Conservation (phyloP, 2,329 filamentous ascomycete genomes). For the Penicillium frequentans region DNA sequence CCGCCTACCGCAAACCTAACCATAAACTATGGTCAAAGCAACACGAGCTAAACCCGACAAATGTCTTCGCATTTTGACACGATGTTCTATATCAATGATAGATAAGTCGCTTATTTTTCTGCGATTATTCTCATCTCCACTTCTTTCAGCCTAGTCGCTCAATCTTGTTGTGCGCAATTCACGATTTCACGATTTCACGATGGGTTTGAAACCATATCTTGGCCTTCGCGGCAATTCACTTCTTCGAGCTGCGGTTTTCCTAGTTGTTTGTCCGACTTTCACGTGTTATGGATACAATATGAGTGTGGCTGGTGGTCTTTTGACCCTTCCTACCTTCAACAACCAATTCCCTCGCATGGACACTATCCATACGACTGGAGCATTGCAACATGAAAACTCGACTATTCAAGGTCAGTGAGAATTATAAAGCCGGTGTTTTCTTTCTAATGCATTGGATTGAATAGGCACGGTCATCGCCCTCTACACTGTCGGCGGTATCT, state of each 20-base stretch:
- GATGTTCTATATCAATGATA: not conserved
- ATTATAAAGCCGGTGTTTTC: not conserved
- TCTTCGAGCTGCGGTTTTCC: slow-evolving; percentile 18
- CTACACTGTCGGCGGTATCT: slow-evolving; percentile 50
- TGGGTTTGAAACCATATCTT: slow-evolving; percentile 24
- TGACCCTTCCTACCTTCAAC: slow-evolving; percentile 29
- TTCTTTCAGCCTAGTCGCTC: not conserved
- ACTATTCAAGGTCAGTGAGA: slow-evolving; percentile 37
- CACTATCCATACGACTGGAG: slow-evolving; percentile 45
- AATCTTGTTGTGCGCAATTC: not conserved
- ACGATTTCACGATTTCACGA: not conserved
- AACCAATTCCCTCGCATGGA: slow-evolving; percentile 51
- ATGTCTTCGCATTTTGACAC: not conserved
- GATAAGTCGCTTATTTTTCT: not conserved
- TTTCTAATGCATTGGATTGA: not conserved
- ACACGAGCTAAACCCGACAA: not conserved
- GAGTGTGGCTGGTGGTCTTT: slow-evolving; percentile 49
- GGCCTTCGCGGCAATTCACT: slow-evolving; percentile 24
- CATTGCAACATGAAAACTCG: slow-evolving; percentile 45
- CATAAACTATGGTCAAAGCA: not conserved
- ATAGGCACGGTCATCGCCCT: slow-evolving; percentile 46
- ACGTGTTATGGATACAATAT: slow-evolving; percentile 56
- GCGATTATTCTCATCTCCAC: not conserved
- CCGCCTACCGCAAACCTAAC: slow-evolving; percentile 3
- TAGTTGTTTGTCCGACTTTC: slow-evolving; percentile 38